phyloP scores from a whole-genome alignment of 805 yeast genomes.

The Alloascoidea hylecoeti region DNA sequence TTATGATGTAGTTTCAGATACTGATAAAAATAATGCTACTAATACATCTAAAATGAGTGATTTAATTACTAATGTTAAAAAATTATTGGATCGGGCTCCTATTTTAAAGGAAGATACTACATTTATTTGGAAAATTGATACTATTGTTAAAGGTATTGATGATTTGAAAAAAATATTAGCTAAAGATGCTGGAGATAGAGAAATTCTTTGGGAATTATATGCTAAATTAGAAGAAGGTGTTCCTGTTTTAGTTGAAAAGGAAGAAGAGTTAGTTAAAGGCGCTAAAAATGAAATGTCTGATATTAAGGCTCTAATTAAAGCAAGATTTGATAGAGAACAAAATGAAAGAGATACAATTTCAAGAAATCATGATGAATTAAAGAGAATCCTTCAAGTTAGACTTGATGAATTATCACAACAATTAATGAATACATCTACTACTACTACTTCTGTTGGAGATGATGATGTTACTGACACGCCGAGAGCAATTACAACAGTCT shows the following conservation, averaged over 20 bases:
- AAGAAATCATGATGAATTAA: too few species aligned
- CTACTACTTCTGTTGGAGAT: too few species aligned
- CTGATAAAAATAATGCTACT: not conserved
- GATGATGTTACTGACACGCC: too few species aligned
- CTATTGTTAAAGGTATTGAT: not conserved
- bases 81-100: not conserved
- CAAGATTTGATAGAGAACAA: not conserved
- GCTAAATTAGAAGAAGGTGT: not conserved
- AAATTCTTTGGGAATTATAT: slow-evolving; percentile 1
- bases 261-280: not conserved
- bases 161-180: not conserved
- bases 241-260: not conserved
- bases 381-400: too few species aligned
- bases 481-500: too few species aligned
- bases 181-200: not conserved
- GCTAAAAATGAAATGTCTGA: not conserved
- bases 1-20: not conserved
- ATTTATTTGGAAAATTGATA: not conserved
- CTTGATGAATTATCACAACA: too few species aligned
- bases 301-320: not conserved
- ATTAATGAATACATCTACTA: too few species aligned
- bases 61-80: not conserved
- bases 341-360: too few species aligned
- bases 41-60: not conserved
- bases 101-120: not conserved